Percentiles rank a stretch among this genome's conserved stretches.
phyloP scores from a whole-genome alignment of 805 yeast species.

The Kuraishia hungarica region DNA sequence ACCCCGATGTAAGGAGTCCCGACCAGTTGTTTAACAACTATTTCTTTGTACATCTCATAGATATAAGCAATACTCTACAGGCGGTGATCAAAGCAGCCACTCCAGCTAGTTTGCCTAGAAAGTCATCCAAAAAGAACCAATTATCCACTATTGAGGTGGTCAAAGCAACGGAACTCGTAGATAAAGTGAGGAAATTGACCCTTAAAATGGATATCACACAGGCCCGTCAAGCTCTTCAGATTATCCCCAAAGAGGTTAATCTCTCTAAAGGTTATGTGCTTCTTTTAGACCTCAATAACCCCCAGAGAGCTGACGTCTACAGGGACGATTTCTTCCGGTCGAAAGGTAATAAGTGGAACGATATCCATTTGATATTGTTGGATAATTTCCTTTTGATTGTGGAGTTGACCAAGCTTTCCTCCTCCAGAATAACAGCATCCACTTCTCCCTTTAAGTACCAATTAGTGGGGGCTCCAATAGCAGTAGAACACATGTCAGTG shows the following conservation, averaged over 20 bases:
- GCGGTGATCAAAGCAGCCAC: neutral
- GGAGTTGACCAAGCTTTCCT: neutral
- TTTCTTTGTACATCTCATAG: neutral
- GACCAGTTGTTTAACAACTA: neutral
- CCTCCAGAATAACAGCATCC: conserved; percentile 43
- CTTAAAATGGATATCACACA: neutral
- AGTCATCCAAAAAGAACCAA: neutral
- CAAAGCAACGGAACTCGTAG: neutral
- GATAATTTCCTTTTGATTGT: conserved; percentile 60
- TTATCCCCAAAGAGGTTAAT: neutral
- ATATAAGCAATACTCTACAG: neutral
- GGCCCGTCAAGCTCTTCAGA: neutral
- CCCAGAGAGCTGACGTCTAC: conserved; percentile 38
- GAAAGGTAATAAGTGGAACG: conserved; percentile 4
- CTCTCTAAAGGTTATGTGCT: neutral
- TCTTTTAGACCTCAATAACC: conserved; percentile 28
- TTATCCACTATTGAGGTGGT: neutral
- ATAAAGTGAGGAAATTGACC: neutral
- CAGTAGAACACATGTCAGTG: conserved; percentile 47
- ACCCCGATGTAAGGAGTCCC: neutral
- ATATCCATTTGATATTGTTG: conserved; percentile 45
- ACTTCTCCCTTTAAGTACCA: conserved; percentile 23
- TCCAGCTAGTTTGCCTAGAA: neutral
- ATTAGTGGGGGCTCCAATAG: conserved; percentile 51
- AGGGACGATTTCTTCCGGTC: neutral